A percentile compares a stretch with the other conserved stretches of the same genome.
phyloP scores from a whole-genome alignment of 257 asterid species.

The Solanum appendiculatum region DNA sequence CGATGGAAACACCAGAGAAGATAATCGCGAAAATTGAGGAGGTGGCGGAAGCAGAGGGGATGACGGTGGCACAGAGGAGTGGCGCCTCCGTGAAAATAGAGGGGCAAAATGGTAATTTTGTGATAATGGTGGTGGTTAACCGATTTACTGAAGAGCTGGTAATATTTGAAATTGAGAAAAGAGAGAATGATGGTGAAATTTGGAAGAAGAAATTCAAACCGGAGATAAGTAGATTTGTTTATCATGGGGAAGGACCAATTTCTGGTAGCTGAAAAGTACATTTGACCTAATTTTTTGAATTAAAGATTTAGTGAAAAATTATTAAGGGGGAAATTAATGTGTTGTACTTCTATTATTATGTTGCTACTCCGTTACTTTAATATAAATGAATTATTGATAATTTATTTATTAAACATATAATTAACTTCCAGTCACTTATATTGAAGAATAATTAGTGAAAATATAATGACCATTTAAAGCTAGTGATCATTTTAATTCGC shows the following conservation, averaged over 20 bases:
- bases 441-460: background rate
- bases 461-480: background rate
- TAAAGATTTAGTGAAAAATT: background rate
- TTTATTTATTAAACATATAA: background rate
- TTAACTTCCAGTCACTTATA: background rate
- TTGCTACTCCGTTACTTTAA: background rate
- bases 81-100: constrained; percentile 9
- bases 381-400: background rate
- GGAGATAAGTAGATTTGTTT: background rate
- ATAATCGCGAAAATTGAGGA: constrained; percentile 14
- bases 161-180: constrained; percentile 4
- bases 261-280: background rate
- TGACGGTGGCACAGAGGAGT: constrained; percentile 1
- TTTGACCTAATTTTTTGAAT: background rate
- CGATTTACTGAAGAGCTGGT: constrained; percentile 14
- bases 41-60: constrained; percentile 14
- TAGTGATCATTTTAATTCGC: background rate
- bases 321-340: background rate
- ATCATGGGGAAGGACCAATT: background rate
- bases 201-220: constrained; percentile 7
- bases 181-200: background rate
- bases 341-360: background rate
- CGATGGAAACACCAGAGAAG: constrained; percentile 12
- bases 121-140: background rate
- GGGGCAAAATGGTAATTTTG: constrained; percentile 4